These are phyloP conservation scores for Metschnikowia amazonensis DNA, from an alignment of 805 yeast genomes.

Conservation along the genomic window DNA sequence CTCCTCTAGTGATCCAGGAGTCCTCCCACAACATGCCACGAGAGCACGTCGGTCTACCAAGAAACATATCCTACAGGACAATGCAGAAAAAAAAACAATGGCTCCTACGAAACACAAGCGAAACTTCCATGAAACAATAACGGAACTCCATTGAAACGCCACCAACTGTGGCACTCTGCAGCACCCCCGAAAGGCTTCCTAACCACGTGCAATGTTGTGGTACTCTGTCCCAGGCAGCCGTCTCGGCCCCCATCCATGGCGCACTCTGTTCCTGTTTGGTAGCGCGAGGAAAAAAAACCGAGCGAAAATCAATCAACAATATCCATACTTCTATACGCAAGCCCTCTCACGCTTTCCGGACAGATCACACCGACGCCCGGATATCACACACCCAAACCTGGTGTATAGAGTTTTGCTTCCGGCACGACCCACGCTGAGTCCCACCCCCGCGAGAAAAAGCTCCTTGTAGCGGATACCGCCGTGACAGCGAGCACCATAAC, in stretches of 20 bases:
- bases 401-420: slow-evolving; percentile 1
- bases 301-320: slow-evolving; percentile 4
- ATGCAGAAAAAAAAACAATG: not conserved
- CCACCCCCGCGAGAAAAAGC: not conserved
- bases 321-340: not conserved
- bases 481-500: not conserved
- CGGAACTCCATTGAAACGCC: not conserved
- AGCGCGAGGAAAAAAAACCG: slow-evolving; percentile 5
- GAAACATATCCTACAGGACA: not conserved
- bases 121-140: not conserved
- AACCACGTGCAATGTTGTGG: not conserved
- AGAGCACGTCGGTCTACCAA: not conserved
- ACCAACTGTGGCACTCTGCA: too few relatives aligned
- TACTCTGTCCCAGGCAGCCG: not conserved
- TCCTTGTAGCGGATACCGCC: not conserved
- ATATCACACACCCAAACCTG: not conserved
- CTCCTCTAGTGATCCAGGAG: too few relatives aligned
- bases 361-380: not conserved
- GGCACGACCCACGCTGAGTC: not conserved
- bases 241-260: not conserved
- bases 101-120: not conserved
- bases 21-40: not conserved
- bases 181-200: not conserved
- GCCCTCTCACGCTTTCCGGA: slow-evolving; percentile 2
- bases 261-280: not conserved